Evolutionary conservation across 2,329 filamentous ascomycete species (phyloP), one percentile per base, ranked within the genome.

Genomic region (Fusarium coicis): DNA sequence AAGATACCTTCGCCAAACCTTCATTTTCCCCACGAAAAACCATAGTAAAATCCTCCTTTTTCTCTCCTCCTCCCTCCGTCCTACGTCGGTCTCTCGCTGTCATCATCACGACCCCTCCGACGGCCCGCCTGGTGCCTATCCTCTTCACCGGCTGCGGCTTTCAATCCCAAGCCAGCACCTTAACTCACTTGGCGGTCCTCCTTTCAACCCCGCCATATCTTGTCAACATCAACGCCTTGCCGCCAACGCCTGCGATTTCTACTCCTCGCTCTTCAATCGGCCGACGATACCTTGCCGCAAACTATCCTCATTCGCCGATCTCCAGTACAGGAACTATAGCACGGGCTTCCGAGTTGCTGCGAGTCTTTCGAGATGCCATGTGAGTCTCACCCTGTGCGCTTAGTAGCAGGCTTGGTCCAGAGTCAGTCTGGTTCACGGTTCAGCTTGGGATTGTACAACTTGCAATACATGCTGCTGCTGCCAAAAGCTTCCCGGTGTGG

Each of bases 361-460:
- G 68, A 75, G 68, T 66, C 76, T 72, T 74, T 76, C 80, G 76
- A 81, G 76, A 83, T 82, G 81, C 81, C 81, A 72, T 82, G 81
- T 83, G 77, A 82, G 81, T 82, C 69, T 74, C 57, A 63, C 46
- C 46, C 67, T 59, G 26, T 26, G 26, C 26, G 26, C 26, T 26
- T 26, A 26, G 26, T 26, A 62, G 55, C 62, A 57, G 53, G 44
- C 47, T 54, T 67, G 32, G 68, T 47, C 44, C 39, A 53, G 43
- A 50, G 32, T 50, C 69, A 46, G 63, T 61, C 40, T 49, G 52
- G 60, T 50, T 36, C 46, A 36, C 32, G 49, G 28, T 49, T 32
- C 54, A 32, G 65, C 28, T 30, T 43, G 65, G 63, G 32, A 56
- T 58, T 70, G 46, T 50, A 54, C 52, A 74, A 55, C 68, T 71